Evolutionary conservation across 441 rosid species (phyloP), one percentile per base, ranked within the genome.

Genomic region (Gossypium aridum): DNA sequence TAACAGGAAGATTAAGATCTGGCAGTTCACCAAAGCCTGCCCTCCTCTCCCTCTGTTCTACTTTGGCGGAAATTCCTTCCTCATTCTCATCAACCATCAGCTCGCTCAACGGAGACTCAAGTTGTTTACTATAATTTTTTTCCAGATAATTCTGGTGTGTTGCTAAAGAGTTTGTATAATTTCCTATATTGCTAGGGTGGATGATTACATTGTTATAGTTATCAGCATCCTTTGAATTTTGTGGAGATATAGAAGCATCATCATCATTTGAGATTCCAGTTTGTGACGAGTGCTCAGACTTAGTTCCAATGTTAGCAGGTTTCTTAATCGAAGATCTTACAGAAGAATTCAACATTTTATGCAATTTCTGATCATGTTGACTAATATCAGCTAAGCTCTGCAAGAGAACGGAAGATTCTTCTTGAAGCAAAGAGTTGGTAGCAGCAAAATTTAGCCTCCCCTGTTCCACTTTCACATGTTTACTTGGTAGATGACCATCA

Each of bases 1-100:
- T 61, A 73, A 69, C 80, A 16, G 85, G 83, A 72, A 82, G 76
- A 68, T 82, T 82, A 64, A 82, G 81, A 67, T 82, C 85, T 23
- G 83, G 85, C 55, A 82, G 71, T 72, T 78, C 82, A 20, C 68
- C 71, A 63, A 25, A 60, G 3, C 34, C 69, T 71, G 20, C 71
- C 55, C 57, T 77, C 74, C 72, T 80, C 74, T 77, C 83, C 79
- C 61, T 62, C 47, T 60, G 64, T 75, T 73, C 37, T 54, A 63
- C 64, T 56, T 77, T 51, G 71, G 64, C 23, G 3, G 79, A 68
- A 63, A 47, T 37, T 47, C 73, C 79, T 49, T 64, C 65, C 34
- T 75, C 72, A 51, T 16, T 67, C 28, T 34, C 34, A 19, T 61
- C 75, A 45, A 49, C 69, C 55, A 39, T 51, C 60, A 43, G 70